Conservation (phyloP, 306 rosid species). For the Citrullus mucosospermus region DNA sequence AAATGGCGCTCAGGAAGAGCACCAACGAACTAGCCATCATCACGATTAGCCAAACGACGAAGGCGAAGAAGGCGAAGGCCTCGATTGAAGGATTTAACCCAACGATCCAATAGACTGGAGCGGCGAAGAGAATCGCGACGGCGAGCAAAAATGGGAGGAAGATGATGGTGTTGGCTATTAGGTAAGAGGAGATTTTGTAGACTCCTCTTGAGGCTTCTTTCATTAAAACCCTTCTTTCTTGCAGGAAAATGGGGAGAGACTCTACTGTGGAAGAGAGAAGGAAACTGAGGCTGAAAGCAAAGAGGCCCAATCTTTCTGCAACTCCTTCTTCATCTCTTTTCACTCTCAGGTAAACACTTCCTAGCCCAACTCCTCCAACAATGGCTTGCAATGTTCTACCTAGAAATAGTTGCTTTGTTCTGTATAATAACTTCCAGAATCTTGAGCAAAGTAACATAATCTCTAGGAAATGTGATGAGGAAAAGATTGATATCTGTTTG, state of each 20-base stretch:
- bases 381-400: slow-evolving; percentile 83
- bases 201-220: slow-evolving; percentile 85
- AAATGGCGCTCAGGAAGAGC: slow-evolving; percentile 63
- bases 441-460: slow-evolving; percentile 64
- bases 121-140: slow-evolving; percentile 53
- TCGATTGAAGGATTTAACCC: slow-evolving; percentile 65
- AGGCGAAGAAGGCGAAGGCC: slow-evolving; percentile 58
- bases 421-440: slow-evolving; percentile 71
- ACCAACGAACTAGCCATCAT: slow-evolving; percentile 87
- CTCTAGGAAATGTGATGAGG: slow-evolving; percentile 31
- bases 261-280: slow-evolving; percentile 84
- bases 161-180: slow-evolving; percentile 75
- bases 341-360: slow-evolving; percentile 57
- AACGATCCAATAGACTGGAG: slow-evolving; percentile 74
- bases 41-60: slow-evolving; percentile 81
- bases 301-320: slow-evolving; percentile 58
- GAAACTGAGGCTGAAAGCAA: slow-evolving; percentile 82
- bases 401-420: slow-evolving; percentile 77
- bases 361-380: slow-evolving; percentile 80
- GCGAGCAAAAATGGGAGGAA: slow-evolving; percentile 69
- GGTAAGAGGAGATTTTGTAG: slow-evolving; percentile 59
- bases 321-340: slow-evolving; percentile 62
- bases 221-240: slow-evolving; percentile 75
- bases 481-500: not conserved
- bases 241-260: slow-evolving; percentile 83